These are phyloP conservation scores for Ogataea hybrid DNA, from an alignment of 1,139 yeast species.

Conservation along the genomic window DNA sequence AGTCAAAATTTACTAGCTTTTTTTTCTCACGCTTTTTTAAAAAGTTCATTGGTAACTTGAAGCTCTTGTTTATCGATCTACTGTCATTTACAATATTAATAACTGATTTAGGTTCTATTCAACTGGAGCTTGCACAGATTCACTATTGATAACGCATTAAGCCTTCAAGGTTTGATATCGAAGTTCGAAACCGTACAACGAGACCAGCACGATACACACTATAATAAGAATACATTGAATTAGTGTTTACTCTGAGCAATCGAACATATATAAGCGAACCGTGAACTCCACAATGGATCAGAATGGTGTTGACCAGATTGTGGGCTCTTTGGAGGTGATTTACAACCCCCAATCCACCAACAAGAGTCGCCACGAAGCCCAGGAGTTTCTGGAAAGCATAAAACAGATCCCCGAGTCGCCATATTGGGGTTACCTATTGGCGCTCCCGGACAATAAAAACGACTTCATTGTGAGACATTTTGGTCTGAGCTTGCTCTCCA, in stretches of 20 bases:
- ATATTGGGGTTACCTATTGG: constrained; percentile 87
- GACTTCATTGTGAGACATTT: constrained; percentile 81
- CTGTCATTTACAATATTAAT: neutral
- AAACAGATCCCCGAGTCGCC: constrained; percentile 84
- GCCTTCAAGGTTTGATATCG: neutral
- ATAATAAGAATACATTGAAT: no score
- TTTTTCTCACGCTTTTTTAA: constrained; percentile 3
- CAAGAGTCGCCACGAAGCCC: constrained; percentile 64
- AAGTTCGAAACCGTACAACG: neutral
- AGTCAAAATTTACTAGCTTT: neutral
- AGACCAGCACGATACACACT: neutral
- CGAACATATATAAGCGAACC: no score
- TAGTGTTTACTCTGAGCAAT: no score
- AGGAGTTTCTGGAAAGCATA: constrained; percentile 68
- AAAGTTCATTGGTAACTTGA: constrained; percentile 6
- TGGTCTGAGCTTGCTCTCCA: constrained; percentile 78
- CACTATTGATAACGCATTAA: neutral
- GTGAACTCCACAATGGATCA: constrained; percentile 48
- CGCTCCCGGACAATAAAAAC: constrained; percentile 59
- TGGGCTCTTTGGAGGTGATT: constrained; percentile 73
- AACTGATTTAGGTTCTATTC: neutral
- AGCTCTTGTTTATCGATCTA: neutral
- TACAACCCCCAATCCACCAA: constrained; percentile 73
- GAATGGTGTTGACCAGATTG: constrained; percentile 64
- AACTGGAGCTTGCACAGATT: neutral